Conservation (phyloP, 257 asterid genomes). For the Gentiana straminea region DNA sequence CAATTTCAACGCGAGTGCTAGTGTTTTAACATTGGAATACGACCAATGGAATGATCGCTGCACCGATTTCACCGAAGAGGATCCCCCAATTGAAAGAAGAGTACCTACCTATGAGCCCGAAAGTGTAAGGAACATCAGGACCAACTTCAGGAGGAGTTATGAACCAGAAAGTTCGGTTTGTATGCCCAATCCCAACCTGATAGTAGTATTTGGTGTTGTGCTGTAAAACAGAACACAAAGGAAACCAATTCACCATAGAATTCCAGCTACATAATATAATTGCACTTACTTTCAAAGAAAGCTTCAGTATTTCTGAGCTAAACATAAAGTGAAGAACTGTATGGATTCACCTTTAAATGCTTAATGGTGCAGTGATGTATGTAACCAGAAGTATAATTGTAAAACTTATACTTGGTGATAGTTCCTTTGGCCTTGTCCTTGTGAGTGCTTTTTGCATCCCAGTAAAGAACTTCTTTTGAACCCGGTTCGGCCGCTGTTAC, state of each 20-base stretch:
- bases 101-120: slow-evolving; percentile 72
- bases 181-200: slow-evolving; percentile 46
- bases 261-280: neutral
- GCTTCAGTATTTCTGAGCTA: neutral
- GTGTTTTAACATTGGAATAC: no score
- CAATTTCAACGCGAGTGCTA: no score
- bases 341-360: slow-evolving; percentile 34
- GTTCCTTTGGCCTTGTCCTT: slow-evolving; percentile 34
- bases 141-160: slow-evolving; percentile 68
- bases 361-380: slow-evolving; percentile 60
- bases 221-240: slow-evolving; percentile 26
- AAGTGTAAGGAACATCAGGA: slow-evolving; percentile 80
- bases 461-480: slow-evolving; percentile 41
- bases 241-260: neutral
- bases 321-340: neutral
- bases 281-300: no score
- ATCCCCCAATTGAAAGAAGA: neutral
- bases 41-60: no score
- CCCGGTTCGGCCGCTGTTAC: slow-evolving; percentile 70
- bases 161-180: slow-evolving; percentile 63
- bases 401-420: slow-evolving; percentile 39
- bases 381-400: slow-evolving; percentile 71
- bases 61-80: neutral
- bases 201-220: slow-evolving; percentile 69
- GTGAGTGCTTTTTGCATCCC: slow-evolving; percentile 37